phyloP scores from a whole-genome alignment of 345 rosid species.

The Laguncularia racemosa region DNA sequence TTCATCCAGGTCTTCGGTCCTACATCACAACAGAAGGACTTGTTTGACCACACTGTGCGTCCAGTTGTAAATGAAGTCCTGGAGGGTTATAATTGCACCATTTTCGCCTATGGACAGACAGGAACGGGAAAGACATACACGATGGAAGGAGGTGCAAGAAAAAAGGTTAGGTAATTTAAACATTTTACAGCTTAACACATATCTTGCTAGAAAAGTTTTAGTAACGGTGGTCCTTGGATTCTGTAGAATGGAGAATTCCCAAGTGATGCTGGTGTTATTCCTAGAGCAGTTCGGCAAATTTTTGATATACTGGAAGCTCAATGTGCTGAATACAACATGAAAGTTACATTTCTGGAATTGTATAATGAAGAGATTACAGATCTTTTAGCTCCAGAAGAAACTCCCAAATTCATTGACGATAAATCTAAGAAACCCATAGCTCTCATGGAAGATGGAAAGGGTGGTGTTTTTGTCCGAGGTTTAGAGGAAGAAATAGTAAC shows the following conservation, averaged over 20 bases:
- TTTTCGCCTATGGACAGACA: conserved; percentile 98
- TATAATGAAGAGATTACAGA: conserved; percentile 96
- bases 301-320: conserved; percentile 90
- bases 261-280: conserved; percentile 93
- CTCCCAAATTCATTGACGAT: conserved; percentile 70
- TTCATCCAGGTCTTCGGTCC: conserved; percentile 83
- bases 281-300: conserved; percentile 88
- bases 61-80: conserved; percentile 96
- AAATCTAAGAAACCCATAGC: conserved; percentile 91
- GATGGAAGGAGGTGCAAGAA: conserved; percentile 98
- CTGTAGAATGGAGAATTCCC: conserved; percentile 95
- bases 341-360: conserved; percentile 90
- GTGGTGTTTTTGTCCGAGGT: conserved; percentile 96
- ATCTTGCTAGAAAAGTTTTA: not conserved
- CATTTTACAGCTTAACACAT: no score
- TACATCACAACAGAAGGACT: conserved; percentile 74
- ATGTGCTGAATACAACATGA: conserved; percentile 90
- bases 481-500: conserved; percentile 96
- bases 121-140: conserved; percentile 99
- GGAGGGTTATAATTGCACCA: conserved; percentile 97
- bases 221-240: conserved; percentile 15
- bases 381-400: conserved; percentile 91
- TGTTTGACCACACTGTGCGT: conserved; percentile 75
- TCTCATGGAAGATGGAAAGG: conserved; percentile 98
- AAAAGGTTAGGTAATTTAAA: conserved; percentile 43